A percentile compares a stretch with the other conserved stretches of the same genome.
phyloP scores from a whole-genome alignment of 169 alveolate genomes.

The Cyclospora cayetanensis region DNA sequence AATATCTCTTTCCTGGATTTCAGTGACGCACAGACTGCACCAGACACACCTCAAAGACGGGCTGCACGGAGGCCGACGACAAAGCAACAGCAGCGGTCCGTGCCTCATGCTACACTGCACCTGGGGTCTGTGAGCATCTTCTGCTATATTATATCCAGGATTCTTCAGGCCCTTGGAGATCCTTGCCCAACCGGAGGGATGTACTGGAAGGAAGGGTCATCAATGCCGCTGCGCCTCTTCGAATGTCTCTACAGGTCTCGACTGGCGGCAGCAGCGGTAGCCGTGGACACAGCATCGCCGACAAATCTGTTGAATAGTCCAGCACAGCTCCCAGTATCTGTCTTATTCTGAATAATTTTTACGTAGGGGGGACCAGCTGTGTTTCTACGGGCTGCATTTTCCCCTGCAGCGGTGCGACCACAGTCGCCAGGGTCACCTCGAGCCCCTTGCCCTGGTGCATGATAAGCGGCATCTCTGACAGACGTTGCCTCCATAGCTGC shows the following conservation, averaged over 20 bases:
- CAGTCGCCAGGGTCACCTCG: background rate
- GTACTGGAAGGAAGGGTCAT: too few relatives aligned
- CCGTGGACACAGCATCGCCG: background rate
- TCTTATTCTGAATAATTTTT: background rate
- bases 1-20: too few relatives aligned
- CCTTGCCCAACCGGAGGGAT: too few relatives aligned
- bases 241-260: background rate
- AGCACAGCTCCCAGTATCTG: too few relatives aligned
- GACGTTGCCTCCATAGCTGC: background rate
- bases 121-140: conserved; percentile 14
- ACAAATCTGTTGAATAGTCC: too few relatives aligned
- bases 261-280: background rate
- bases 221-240: background rate
- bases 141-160: background rate
- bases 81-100: conserved; percentile 18
- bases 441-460: background rate
- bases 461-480: background rate
- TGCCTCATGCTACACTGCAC: conserved; percentile 1
- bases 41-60: too few relatives aligned
- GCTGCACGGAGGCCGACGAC: too few relatives aligned
- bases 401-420: background rate
- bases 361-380: background rate
- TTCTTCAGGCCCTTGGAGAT: background rate
- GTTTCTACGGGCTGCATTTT: background rate
- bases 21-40: too few relatives aligned